Evolutionary conservation across 345 rosid genomes (phyloP), one percentile per base, ranked within the genome.

Genomic region (Ceriops decandra): DNA sequence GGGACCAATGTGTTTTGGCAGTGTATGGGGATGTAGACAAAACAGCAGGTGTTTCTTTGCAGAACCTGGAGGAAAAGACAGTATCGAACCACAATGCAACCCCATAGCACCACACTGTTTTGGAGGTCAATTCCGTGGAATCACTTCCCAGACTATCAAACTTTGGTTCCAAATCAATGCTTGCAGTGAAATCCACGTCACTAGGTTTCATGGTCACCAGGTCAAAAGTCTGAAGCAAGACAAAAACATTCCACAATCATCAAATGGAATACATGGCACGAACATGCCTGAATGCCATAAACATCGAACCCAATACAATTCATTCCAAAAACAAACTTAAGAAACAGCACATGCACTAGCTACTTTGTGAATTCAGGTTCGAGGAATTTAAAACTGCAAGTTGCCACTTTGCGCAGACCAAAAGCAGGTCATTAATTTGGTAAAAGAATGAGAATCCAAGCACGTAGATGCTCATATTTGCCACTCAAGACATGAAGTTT

Each of bases 121-220:
- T 56, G 2, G 72, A 56, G 32, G 66, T 64, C 2, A 60, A n/a
- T 51, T 67, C 78, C 0, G 3, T 57, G 35, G 80, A 75, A 58
- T 70, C 58, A 32, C 69, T 73, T 15, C 73, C 69, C 20, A 31
- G 22, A 63, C 33, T 33, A 42, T 57, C 70, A 9, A 30, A 58
- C 49, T 70, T 82, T 11, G 85, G 82, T 60, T 76, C 81, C 72
- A 88, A 47, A 62, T 74, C 82, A 27, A 85, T 72, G 7, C 69
- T 84, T 46, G 92, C 88, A 0, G 99, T 95, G 77, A 91, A 95
- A 83, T 95, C 99, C 75, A 95, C 97, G 64, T 91, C 97, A 54
- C 84, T 88, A 0, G 88, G 83, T 76, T 88, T 88, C 99, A 91
- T 90, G 21, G 87, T 87, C 31, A 88, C 84, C 70, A 91, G 77